Evolutionary conservation across 2,329 filamentous ascomycete species (phyloP).

Genomic region (Fusarium denticulatum): DNA sequence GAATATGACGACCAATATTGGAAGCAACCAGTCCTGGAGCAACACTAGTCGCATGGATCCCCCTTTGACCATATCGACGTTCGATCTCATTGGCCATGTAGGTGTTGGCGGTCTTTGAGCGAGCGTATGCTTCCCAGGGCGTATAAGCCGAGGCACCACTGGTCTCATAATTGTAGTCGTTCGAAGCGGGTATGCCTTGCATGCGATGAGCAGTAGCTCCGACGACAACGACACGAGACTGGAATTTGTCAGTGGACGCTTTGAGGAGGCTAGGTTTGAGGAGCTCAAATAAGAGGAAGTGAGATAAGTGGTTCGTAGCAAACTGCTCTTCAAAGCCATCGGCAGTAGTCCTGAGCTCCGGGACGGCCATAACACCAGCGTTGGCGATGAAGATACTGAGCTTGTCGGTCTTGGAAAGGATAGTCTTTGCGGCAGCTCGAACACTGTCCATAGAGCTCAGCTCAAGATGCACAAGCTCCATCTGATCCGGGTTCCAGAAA

Average conservation of each 20-base stretch:
- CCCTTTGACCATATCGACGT: background rate
- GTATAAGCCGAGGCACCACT: background rate
- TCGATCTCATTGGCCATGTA: slow-evolving; percentile 16
- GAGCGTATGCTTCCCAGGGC: background rate
- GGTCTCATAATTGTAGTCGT: slow-evolving; percentile 1
- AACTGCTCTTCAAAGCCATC: slow-evolving; percentile 34
- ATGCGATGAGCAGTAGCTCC: slow-evolving; percentile 10
- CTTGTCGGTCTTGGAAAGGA: background rate
- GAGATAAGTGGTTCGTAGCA: slow-evolving; percentile 28
- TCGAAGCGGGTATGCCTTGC: background rate
- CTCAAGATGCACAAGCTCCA: slow-evolving; percentile 37
- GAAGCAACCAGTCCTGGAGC: slow-evolving; percentile 1
- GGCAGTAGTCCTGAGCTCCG: background rate
- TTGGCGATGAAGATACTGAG: slow-evolving; percentile 31
- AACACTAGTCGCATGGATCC: slow-evolving; percentile 7
- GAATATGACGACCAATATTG: slow-evolving; percentile 2
- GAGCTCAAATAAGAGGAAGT: slow-evolving; percentile 29
- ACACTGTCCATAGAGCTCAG: slow-evolving; percentile 29
- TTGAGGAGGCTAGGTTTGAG: background rate
- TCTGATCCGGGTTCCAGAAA: slow-evolving; percentile 21
- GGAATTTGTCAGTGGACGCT: background rate
- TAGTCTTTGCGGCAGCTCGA: background rate
- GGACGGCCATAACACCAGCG: slow-evolving; percentile 34
- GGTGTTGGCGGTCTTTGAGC: slow-evolving; percentile 6
- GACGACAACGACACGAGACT: background rate